These are phyloP conservation scores for Xylaria nigripes DNA, from an alignment of 495 filamentous ascomycete genomes.

Conservation along the genomic window DNA sequence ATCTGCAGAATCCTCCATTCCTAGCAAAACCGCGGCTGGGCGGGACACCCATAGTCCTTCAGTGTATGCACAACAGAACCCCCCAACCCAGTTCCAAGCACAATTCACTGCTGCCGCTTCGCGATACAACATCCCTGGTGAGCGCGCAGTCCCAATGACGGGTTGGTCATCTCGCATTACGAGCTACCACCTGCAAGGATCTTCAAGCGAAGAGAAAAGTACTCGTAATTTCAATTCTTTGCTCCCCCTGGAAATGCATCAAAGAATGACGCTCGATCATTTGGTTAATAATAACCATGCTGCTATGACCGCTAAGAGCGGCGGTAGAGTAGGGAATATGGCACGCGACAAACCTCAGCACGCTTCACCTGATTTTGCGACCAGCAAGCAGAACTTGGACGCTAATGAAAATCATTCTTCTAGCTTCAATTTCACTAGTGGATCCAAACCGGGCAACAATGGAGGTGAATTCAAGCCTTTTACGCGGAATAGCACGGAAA, in stretches of 20 bases:
- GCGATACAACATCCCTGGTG: neutral
- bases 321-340: neutral
- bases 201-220: slow-evolving; percentile 20
- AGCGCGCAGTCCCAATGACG: neutral
- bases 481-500: slow-evolving; percentile 56
- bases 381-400: slow-evolving; percentile 10
- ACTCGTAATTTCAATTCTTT: slow-evolving; percentile 7
- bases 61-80: slow-evolving; percentile 29
- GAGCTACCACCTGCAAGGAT: neutral
- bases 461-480: slow-evolving; percentile 28
- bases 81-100: neutral
- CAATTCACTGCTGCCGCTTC: neutral
- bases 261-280: slow-evolving; percentile 21
- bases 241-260: slow-evolving; percentile 24
- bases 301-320: neutral
- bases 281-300: slow-evolving; percentile 21
- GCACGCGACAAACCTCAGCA: neutral
- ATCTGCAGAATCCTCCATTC: neutral
- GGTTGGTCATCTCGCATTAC: neutral
- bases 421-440: slow-evolving; percentile 45
- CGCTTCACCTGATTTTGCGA: neutral
- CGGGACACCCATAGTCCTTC: slow-evolving; percentile 19
- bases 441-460: slow-evolving; percentile 22
- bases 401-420: slow-evolving; percentile 26
- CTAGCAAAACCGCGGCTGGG: slow-evolving; percentile 3